Percentiles rank a stretch among this genome's conserved stretches.
phyloP scores from a whole-genome alignment of 2,329 filamentous ascomycete species.

The Hymenotorrendiella dingleyae region DNA sequence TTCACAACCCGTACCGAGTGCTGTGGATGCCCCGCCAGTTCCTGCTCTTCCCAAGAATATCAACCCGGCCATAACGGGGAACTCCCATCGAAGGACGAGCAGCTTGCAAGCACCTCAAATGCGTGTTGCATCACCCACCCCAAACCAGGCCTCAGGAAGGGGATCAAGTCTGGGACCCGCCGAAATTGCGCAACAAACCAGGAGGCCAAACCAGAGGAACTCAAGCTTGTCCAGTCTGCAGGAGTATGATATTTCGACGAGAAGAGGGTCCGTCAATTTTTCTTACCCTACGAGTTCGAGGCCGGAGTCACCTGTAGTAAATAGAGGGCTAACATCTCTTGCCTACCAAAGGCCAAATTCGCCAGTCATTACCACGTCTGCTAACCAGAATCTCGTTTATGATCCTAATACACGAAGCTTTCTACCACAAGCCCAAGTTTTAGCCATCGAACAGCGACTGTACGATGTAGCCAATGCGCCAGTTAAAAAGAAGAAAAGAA shows the following conservation, averaged over 20 bases:
- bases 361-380: constrained; percentile 22
- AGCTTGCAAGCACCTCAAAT: constrained; percentile 34
- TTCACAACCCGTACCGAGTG: constrained; percentile 32
- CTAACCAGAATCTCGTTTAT: constrained; percentile 48
- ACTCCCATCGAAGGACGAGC: constrained; percentile 26
- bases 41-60: constrained; percentile 60
- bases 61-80: constrained; percentile 18
- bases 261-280: constrained; percentile 44
- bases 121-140: constrained; percentile 28
- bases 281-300: constrained; percentile 42
- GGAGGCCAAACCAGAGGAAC: constrained; percentile 21
- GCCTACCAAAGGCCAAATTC: constrained; percentile 23
- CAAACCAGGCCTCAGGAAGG: constrained; percentile 24
- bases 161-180: constrained; percentile 27
- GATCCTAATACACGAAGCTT: constrained; percentile 62
- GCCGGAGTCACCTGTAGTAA: constrained; percentile 24
- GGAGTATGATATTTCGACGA: constrained; percentile 39
- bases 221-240: constrained; percentile 31
- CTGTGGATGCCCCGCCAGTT: constrained; percentile 61
- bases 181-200: constrained; percentile 10
- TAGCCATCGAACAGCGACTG: constrained; percentile 38
- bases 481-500: constrained; percentile 35
- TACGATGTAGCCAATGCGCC: constrained; percentile 36
- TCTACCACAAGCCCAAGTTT: constrained; percentile 42
- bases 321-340: constrained; percentile 29